These are phyloP conservation scores for Arabidopsis arenosa DNA, from an alignment of 345 rosid genomes.

Conservation along the genomic window DNA sequence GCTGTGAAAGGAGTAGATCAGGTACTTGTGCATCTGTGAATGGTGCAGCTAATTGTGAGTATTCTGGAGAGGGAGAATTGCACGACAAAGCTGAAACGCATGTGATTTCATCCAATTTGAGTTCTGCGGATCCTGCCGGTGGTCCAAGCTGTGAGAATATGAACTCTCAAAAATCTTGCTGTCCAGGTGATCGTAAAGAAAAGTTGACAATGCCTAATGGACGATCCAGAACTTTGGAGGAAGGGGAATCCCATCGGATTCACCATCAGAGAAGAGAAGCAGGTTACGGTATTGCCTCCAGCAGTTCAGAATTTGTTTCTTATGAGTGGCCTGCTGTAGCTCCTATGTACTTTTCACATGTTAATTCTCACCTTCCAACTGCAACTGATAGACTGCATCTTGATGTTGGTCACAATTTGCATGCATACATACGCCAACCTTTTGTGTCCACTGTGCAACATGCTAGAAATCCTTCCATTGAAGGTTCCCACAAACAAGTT, in stretches of 20 bases:
- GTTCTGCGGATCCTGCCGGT: slow-evolving; percentile 41
- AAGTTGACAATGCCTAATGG: slow-evolving; percentile 42
- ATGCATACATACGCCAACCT: slow-evolving; percentile 71
- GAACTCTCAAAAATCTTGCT: slow-evolving; percentile 42
- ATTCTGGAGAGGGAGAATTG: slow-evolving; percentile 41
- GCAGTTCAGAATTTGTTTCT: slow-evolving; percentile 64
- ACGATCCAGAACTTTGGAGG: slow-evolving; percentile 43
- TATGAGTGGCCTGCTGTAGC: slow-evolving; percentile 89
- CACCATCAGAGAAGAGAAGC: slow-evolving; percentile 49
- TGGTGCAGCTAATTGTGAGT: slow-evolving; percentile 37
- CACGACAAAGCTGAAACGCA: slow-evolving; percentile 41
- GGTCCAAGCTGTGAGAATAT: slow-evolving; percentile 45
- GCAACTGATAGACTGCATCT: slow-evolving; percentile 95
- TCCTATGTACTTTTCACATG: slow-evolving; percentile 73
- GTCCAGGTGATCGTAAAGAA: slow-evolving; percentile 46
- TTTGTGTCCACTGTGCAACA: slow-evolving; percentile 75
- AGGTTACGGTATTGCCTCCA: slow-evolving; percentile 45
- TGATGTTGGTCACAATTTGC: slow-evolving; percentile 92
- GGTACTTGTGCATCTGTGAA: slow-evolving; percentile 36
- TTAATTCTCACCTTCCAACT: slow-evolving; percentile 77
- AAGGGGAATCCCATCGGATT: slow-evolving; percentile 49
- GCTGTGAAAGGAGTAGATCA: slow-evolving; percentile 41
- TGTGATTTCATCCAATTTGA: slow-evolving; percentile 41
- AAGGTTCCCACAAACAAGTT: slow-evolving; percentile 67
- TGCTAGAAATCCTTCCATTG: slow-evolving; percentile 71